Percentiles rank a stretch among this genome's conserved stretches.
These are phyloP conservation scores for Botryotinia calthae DNA, from an alignment of 2,329 filamentous ascomycete species.

Conservation along the genomic window DNA sequence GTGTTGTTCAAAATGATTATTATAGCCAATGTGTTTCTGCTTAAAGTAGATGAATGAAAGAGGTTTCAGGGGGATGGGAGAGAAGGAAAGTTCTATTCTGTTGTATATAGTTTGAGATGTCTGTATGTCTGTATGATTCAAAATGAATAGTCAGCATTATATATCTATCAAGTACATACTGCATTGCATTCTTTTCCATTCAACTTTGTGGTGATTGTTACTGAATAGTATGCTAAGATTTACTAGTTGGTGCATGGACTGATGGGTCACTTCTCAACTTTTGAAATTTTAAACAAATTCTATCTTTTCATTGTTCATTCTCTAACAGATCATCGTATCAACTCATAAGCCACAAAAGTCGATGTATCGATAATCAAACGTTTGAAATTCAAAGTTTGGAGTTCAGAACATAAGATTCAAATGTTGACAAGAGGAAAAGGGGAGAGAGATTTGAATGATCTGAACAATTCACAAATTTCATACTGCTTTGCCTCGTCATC, in stretches of 20 bases:
- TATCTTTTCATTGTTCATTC: background rate
- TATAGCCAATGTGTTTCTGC: conserved; percentile 33
- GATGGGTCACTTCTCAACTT: background rate
- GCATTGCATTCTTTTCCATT: background rate
- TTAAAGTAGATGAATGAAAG: background rate
- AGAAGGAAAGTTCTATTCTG: background rate
- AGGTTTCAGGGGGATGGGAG: background rate
- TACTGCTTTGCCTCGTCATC: no score
- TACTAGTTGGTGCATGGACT: no score
- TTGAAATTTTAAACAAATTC: background rate
- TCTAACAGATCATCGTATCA: no score
- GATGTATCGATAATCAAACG: no score
- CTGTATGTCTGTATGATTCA: background rate
- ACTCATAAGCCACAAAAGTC: no score
- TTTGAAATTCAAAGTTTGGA: no score
- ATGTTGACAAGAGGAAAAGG: no score
- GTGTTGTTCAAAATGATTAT: conserved; percentile 29
- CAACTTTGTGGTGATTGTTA: background rate
- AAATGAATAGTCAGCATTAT: background rate
- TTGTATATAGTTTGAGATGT: conserved; percentile 11
- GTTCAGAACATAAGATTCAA: no score
- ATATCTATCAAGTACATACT: background rate
- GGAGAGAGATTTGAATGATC: no score
- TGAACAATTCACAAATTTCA: no score
- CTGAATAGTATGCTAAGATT: background rate